Evolutionary conservation across 257 asterid genomes (phyloP).

Genomic region (Avicennia marina): DNA sequence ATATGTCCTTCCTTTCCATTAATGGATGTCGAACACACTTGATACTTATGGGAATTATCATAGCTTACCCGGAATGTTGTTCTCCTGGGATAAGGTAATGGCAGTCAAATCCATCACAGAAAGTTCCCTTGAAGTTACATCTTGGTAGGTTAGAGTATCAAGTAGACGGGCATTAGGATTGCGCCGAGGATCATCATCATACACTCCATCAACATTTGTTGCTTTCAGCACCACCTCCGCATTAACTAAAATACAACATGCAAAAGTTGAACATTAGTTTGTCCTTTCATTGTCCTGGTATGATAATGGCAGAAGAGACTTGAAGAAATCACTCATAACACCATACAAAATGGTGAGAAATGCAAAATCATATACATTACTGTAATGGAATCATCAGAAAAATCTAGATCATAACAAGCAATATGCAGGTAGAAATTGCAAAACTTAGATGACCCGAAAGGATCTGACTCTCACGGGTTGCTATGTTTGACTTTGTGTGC

Average conservation of each 20-base stretch:
- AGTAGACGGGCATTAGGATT: constrained; percentile 76
- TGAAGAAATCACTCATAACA: too few species aligned
- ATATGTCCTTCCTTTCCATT: not conserved
- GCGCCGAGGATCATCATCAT: constrained; percentile 64
- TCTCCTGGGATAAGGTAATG: constrained; percentile 94
- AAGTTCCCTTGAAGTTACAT: constrained; percentile 76
- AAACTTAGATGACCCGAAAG: too few species aligned
- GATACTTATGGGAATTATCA: not conserved
- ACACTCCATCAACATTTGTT: constrained; percentile 93
- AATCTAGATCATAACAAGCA: too few species aligned
- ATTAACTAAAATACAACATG: constrained; percentile 43
- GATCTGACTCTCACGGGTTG: too few species aligned
- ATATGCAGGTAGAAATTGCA: too few species aligned
- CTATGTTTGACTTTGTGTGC: too few species aligned
- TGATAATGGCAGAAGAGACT: too few species aligned
- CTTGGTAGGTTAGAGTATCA: constrained; percentile 70
- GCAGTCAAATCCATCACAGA: constrained; percentile 98
- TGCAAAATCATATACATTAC: too few species aligned
- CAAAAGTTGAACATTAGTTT: too few species aligned
- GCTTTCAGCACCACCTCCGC: constrained; percentile 99
- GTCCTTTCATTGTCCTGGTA: too few species aligned
- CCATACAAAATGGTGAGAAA: too few species aligned
- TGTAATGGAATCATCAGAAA: not conserved
- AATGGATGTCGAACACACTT: not conserved
- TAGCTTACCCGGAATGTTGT: constrained; percentile 79